Evolutionary conservation across 768 basidiomycete genomes (phyloP).

Genomic region (Pleurotus eryngii): DNA sequence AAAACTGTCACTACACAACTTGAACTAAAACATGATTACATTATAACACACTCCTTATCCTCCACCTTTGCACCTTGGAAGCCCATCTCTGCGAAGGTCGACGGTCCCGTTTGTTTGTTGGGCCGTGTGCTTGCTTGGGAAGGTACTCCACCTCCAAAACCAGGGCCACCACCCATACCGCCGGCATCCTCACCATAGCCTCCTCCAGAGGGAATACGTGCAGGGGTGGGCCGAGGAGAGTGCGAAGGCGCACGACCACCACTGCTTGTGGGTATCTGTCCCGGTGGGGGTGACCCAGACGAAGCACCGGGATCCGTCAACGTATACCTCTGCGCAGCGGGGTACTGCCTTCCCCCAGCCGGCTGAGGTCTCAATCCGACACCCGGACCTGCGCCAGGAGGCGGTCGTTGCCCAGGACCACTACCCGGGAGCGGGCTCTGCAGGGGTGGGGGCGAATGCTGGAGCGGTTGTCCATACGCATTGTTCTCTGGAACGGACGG

Average conservation of each 20-base stretch:
- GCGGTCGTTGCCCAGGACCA: background rate
- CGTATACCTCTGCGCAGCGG: conserved; percentile 42
- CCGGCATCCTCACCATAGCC: conserved; percentile 8
- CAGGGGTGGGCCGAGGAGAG: background rate
- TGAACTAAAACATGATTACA: conserved; percentile 43
- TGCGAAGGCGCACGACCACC: background rate
- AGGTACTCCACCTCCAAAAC: conserved; percentile 14
- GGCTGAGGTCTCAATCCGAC: conserved; percentile 8
- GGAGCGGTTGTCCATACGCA: background rate
- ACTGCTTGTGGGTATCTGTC: background rate
- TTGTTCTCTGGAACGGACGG: conserved; percentile 6
- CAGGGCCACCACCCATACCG: conserved; percentile 18
- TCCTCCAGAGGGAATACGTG: background rate
- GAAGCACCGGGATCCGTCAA: conserved; percentile 37
- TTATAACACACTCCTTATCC: conserved; percentile 82
- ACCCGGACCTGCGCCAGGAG: background rate
- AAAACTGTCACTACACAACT: too few relatives aligned
- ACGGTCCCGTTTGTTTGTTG: conserved; percentile 39
- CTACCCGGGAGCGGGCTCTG: background rate
- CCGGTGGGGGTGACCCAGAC: conserved; percentile 11
- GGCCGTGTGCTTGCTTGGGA: background rate
- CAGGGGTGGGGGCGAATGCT: background rate
- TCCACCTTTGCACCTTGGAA: conserved; percentile 75
- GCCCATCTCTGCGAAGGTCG: conserved; percentile 95
- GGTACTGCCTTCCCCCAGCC: conserved; percentile 24